Base-by-base conservation (phyloP, 2,329 filamentous ascomycete genomes). In the Penicillium frequentans region DNA sequence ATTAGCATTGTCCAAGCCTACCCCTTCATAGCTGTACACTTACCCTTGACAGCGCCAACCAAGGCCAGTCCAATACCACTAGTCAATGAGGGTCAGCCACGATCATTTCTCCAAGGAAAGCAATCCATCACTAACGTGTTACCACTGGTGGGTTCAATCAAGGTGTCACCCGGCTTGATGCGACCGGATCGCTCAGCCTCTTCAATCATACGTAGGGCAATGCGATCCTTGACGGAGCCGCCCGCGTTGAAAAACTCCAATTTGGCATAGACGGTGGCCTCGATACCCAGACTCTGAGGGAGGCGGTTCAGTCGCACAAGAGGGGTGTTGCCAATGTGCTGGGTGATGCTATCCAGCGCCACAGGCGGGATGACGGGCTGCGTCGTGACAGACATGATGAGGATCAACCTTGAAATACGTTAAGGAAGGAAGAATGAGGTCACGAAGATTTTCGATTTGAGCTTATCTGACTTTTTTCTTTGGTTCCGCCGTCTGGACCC, bases 101-200 rank as follows among this genome's bases (percentile, higher is more conserved):
- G 13, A 33, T 13, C 19, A 7, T 16, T 26, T 42, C n/a, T 29
- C 24, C 3, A 26, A 21, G 10, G 14, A 6, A 37, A 7, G 14
- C 13, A 26, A n/a, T 29, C 6, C 13, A 31, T 8, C 43, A 73
- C 76, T 49, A 70, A 79, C 81, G 95, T 99, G 76, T 99, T 99
- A 54, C 95, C 95, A 71, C 91, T 96, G 48, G 95, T 99, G 10
- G 95, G 95, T 83, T 99, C 95, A 71, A 99, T 99, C 70, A 99
- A 80, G 52, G 92, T 98, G 77, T 98, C 93, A 55, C 93, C 95
- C 27, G 95, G 95, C 83, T 95, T 97, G 78, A 99, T 97, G 64
- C 93, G 87, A 46, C 95, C 95, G 52, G 85, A 88, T 72, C 86
- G 87, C 82, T 99, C 95, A 14, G 95, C 95, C 75, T 93, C 90